Evolutionary conservation across 2,329 filamentous ascomycete species (phyloP), one percentile per base, ranked within the genome.

Genomic region (Raffaelea albimanens): DNA sequence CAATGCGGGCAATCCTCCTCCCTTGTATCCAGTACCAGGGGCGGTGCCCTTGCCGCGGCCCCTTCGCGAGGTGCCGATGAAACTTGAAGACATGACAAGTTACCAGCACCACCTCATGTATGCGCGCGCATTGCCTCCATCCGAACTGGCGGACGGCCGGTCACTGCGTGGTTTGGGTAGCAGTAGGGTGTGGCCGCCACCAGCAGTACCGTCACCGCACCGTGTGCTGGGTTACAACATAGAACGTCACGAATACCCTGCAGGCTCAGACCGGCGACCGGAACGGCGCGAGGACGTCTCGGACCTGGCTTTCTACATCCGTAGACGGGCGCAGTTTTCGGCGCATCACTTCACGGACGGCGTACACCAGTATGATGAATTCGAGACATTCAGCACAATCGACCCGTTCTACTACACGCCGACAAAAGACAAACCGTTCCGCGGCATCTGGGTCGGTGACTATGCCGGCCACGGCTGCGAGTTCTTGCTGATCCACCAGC

Each of bases 381-480:
- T 80, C 38, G 64, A 80, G 56, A 87, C 85, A 0, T 83, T 76
- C 52, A 70, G 78, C 8, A 94, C 89, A 0, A 69, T 97, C 2
- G 80, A 88, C 40, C 77, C 81, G 3, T 68, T 67, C 3, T 65
- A 84, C n/a, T 96, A 95, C 61, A 93, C 81, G 0, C 88, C 91
- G 0, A 95, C 89, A 0, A 62, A 68, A 10, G 73, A 82, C 47
- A 91, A 89, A 60, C 90, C 89, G 0, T 96, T 83, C 70, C 81
- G 88, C 53, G 91, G 91, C 0, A 87, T 98, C 25, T 97, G 87
- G 85, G 84, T 89, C 16, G 90, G 90, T 1, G 90, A 96, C 61
- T 96, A 95, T 58, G 84, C 81, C 22, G 81, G 79, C 0, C 90
- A 97, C 57, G 89, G 90, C 1, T 90, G 85, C 61, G 91, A 97